Percentiles rank a stretch among this genome's conserved stretches.
phyloP scores from a whole-genome alignment of 2,329 filamentous ascomycete species.

The Periglandula ipomoeae region DNA sequence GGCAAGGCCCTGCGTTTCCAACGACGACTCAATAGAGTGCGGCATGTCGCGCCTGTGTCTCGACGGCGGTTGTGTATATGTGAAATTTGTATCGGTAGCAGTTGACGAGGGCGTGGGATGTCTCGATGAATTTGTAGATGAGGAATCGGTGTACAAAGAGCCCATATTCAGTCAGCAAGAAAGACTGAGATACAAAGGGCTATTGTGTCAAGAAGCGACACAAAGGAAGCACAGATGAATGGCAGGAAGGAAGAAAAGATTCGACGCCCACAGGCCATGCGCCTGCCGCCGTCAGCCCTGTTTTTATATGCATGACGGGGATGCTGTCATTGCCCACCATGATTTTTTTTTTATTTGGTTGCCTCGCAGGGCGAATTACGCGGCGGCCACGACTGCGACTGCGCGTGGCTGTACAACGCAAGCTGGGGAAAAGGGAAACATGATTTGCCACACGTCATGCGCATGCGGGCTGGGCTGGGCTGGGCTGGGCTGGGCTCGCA shows the following conservation, averaged over 20 bases:
- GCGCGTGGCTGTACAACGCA: not conserved
- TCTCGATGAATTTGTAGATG: not conserved
- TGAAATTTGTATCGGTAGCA: not conserved
- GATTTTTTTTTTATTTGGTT: not conserved
- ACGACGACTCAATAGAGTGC: slow-evolving; percentile 36
- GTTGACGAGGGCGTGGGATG: not conserved
- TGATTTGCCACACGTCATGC: not conserved
- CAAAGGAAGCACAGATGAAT: not conserved
- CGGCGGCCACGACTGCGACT: not conserved
- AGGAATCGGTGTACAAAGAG: slow-evolving; percentile 8
- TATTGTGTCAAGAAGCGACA: too few species aligned
- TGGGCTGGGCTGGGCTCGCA: too few species aligned
- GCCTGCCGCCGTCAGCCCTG: not conserved
- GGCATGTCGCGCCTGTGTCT: slow-evolving; percentile 24
- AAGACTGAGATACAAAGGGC: not conserved
- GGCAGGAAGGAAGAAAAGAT: not conserved
- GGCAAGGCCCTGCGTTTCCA: slow-evolving; percentile 40
- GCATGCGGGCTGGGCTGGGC: not conserved
- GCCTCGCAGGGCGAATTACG: not conserved
- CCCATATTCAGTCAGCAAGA: slow-evolving; percentile 5
- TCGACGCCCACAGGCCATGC: not conserved
- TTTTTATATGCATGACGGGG: slow-evolving; percentile 1
- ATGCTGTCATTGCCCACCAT: not conserved
- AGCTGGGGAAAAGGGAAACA: too few species aligned
- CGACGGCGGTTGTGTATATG: not conserved